Evolutionary conservation across 306 rosid genomes (phyloP).

Genomic region (Ammopiptanthus mongolicus): DNA sequence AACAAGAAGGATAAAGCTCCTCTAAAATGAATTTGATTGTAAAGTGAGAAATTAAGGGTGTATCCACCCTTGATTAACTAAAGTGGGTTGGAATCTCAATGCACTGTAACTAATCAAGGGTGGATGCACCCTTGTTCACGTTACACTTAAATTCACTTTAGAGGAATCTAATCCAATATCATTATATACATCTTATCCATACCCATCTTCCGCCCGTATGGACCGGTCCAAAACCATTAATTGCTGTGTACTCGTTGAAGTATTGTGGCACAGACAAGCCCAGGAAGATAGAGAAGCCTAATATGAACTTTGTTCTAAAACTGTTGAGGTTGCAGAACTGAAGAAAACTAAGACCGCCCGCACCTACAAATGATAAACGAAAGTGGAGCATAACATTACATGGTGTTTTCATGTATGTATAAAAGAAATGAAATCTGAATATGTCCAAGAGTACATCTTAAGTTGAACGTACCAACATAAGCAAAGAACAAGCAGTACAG

Average conservation of each 20-base stretch:
- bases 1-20: too few relatives aligned
- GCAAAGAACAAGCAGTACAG: conserved; percentile 90
- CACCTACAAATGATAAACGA: conserved; percentile 35
- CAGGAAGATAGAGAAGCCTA: conserved; percentile 88
- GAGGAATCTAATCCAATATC: too few relatives aligned
- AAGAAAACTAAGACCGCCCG: conserved; percentile 85
- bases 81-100: too few relatives aligned
- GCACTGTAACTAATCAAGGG: too few relatives aligned
- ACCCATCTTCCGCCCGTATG: conserved; percentile 94
- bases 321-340: conserved; percentile 97
- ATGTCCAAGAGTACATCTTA: neutral
- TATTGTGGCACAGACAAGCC: conserved; percentile 95
- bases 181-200: conserved; percentile 21
- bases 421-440: neutral
- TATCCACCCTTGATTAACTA: too few relatives aligned
- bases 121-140: too few relatives aligned
- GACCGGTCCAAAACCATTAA: conserved; percentile 89
- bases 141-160: too few relatives aligned
- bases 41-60: too few relatives aligned
- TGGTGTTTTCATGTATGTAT: neutral
- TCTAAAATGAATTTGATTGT: too few relatives aligned
- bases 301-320: conserved; percentile 84
- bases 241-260: conserved; percentile 84
- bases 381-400: neutral
- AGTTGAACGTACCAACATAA: conserved; percentile 72